Conservation (phyloP, 805 yeast genomes). For the Saccharomyces mikatae region DNA sequence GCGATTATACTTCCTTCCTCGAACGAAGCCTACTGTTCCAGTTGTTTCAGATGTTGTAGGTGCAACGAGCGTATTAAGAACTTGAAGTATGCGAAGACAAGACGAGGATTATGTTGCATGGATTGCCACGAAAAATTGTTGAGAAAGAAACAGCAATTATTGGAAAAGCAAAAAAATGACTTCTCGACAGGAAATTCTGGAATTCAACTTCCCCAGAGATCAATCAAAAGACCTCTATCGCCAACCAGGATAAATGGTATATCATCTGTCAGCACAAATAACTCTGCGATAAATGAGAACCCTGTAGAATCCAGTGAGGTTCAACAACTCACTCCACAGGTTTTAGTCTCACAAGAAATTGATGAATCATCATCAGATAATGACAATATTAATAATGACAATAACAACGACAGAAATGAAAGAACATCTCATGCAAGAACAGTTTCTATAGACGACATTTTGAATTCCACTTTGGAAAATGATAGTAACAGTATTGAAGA, state of each 20-base stretch:
- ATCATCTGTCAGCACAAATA: neutral
- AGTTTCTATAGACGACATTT: slow-evolving; percentile 18
- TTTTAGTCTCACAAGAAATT: neutral
- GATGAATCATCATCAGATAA: slow-evolving; percentile 7
- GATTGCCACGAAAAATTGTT: slow-evolving; percentile 79
- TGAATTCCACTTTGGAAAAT: slow-evolving; percentile 18
- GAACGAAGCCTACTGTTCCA: slow-evolving; percentile 90
- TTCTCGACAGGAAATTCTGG: neutral
- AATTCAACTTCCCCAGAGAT: neutral
- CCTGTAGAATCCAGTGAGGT: neutral
- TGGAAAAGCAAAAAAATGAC: neutral
- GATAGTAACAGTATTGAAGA: slow-evolving; percentile 8
- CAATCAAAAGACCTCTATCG: neutral
- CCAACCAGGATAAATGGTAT: neutral
- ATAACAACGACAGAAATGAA: neutral
- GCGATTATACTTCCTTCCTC: slow-evolving; percentile 75
- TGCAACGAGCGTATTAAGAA: slow-evolving; percentile 86
- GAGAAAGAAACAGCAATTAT: slow-evolving; percentile 55
- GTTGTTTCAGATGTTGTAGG: slow-evolving; percentile 83
- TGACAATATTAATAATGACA: slow-evolving; percentile 3
- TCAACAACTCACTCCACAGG: neutral
- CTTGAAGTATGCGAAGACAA: slow-evolving; percentile 84
- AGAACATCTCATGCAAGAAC: slow-evolving; percentile 8
- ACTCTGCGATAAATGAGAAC: neutral
- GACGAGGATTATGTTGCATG: slow-evolving; percentile 91